Base-by-base conservation (phyloP, 1,284 basidiomycete species). In the Gymnopus androsaceus region DNA sequence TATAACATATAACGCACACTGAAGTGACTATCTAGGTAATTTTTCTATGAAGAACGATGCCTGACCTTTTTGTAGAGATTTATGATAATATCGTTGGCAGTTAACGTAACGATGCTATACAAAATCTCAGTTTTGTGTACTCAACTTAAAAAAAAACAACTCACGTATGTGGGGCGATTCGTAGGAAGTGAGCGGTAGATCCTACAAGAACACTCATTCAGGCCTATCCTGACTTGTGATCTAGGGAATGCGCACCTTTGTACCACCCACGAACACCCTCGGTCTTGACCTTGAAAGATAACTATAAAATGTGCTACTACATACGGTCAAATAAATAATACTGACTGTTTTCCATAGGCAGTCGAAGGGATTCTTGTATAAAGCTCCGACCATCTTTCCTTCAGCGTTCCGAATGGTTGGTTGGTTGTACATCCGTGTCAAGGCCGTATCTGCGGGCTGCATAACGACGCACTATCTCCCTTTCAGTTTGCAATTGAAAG, bases 261-360 rank as follows among this genome's bases (percentile, higher is more conserved):
- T 98, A 97, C 89, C 89, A 92, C 23, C 93, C 96, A 40, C 86
- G 76, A 9, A 95, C 75, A 37, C 96, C 96, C 74, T 99, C 96
- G 0, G 90, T 79, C 69, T 90, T 90, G 62, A 93, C 83, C 0
- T n/a, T n/a, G n/a, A n/a, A n/a, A n/a, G n/a, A n/a, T n/a, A n/a
- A n/a, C n/a, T n/a, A n/a, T n/a, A n/a, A n/a, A n/a, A n/a, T n/a
- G n/a, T n/a, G n/a, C n/a, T n/a, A n/a, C n/a, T n/a, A n/a, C n/a
- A n/a, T n/a, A n/a, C n/a, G n/a, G n/a, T n/a, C n/a, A n/a, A n/a
- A n/a, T n/a, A n/a, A n/a, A n/a, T n/a, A n/a, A n/a, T n/a, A n/a
- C n/a, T n/a, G n/a, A n/a, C n/a, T n/a, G 95, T 99, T 77, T 98
- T 96, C 90, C 92, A 97, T 49, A 99, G 77, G 72, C 95, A 98